These are phyloP conservation scores for Suillus subaureus DNA, from an alignment of 768 basidiomycete species.

Conservation along the genomic window DNA sequence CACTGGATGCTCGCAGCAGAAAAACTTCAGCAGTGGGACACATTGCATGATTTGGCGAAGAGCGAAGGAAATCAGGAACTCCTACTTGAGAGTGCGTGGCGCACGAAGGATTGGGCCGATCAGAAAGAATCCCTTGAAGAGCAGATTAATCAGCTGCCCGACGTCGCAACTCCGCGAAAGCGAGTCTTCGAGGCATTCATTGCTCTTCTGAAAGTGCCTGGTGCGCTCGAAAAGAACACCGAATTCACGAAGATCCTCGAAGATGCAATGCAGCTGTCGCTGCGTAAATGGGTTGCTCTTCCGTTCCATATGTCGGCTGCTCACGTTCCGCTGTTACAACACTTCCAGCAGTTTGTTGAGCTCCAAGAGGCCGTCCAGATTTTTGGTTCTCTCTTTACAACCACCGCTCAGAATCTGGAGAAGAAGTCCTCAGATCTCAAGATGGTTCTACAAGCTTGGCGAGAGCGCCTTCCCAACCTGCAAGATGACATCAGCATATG, in stretches of 20 bases:
- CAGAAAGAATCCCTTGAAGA: conserved; percentile 78
- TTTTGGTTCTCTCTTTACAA: conserved; percentile 85
- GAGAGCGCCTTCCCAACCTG: conserved; percentile 92
- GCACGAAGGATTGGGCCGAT: conserved; percentile 89
- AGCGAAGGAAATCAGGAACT: conserved; percentile 91
- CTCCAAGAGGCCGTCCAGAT: conserved; percentile 95
- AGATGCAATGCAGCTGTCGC: conserved; percentile 94
- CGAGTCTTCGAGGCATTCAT: conserved; percentile 97
- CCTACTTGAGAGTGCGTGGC: conserved; percentile 93
- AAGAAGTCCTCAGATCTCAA: conserved; percentile 95
- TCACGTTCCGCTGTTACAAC: conserved; percentile 92
- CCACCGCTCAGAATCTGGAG: conserved; percentile 87
- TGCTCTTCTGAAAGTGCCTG: conserved; percentile 83
- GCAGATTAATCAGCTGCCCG: conserved; percentile 77
- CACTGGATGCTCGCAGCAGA: conserved; percentile 97
- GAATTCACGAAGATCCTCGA: conserved; percentile 90
- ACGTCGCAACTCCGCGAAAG: conserved; percentile 91
- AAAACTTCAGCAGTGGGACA: conserved; percentile 98
- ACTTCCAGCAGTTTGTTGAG: conserved; percentile 99
- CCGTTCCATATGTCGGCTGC: conserved; percentile 87
- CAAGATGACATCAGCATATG: conserved; percentile 98
- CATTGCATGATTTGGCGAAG: conserved; percentile 86
- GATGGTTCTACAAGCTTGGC: conserved; percentile 95
- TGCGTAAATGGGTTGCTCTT: conserved; percentile 93
- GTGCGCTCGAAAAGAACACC: conserved; percentile 76